Percentiles rank a stretch among this genome's conserved stretches.
Evolutionary conservation across 2,329 filamentous ascomycete genomes (phyloP).

Genomic region (Botrytis porri): DNA sequence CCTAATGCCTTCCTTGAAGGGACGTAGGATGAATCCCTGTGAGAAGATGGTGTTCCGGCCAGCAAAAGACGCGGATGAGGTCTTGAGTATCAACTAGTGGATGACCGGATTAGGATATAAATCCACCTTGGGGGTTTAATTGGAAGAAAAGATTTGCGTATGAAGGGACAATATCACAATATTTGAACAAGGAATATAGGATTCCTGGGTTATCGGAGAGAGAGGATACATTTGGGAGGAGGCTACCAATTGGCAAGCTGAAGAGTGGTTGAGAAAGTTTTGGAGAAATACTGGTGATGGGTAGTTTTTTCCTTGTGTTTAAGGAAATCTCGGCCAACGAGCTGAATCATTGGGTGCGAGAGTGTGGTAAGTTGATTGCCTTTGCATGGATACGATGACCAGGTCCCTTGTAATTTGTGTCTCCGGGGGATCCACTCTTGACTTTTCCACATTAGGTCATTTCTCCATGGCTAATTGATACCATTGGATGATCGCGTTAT

Average conservation of each 20-base stretch:
- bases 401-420: neutral
- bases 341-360: neutral
- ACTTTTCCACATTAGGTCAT: neutral
- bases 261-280: conserved; percentile 8
- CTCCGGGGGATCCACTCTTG: neutral
- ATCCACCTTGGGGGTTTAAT: neutral
- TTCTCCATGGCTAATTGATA: neutral
- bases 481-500: neutral
- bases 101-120: neutral
- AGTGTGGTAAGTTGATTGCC: neutral
- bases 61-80: conserved; percentile 12
- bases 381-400: neutral
- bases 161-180: neutral
- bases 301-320: neutral
- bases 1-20: conserved; percentile 13
- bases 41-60: neutral
- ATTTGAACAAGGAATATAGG: conserved; percentile 1
- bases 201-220: neutral
- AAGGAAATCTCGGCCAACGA: neutral
- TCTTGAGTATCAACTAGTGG: conserved; percentile 5
- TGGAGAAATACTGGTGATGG: neutral
- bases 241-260: neutral
- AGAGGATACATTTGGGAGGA: conserved; percentile 1
- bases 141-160: neutral
- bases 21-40: conserved; percentile 6